Conservation (phyloP, 2,329 filamentous ascomycete genomes). For the Colletotrichum plurivorum region DNA sequence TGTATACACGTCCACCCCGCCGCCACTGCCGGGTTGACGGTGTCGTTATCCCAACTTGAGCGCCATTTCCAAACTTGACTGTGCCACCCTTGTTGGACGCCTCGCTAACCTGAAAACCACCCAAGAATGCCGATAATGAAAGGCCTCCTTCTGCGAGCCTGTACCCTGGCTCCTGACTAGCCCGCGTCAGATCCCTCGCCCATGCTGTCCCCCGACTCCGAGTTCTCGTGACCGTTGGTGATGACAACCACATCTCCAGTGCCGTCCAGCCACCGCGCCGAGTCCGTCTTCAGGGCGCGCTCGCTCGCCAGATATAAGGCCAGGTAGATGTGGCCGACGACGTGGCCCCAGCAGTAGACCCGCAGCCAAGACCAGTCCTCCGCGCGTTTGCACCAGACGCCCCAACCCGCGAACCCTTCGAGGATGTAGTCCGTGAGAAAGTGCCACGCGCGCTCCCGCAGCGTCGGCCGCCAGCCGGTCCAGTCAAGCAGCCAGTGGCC, state of each 20-base stretch:
- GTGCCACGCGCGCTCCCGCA: slow-evolving; percentile 71
- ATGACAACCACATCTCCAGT: slow-evolving; percentile 67
- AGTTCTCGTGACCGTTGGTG: slow-evolving; percentile 37
- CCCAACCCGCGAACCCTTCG: slow-evolving; percentile 75
- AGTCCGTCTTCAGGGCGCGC: slow-evolving; percentile 70
- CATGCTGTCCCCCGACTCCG: slow-evolving; percentile 36
- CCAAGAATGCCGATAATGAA: not conserved
- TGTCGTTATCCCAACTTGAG: not conserved
- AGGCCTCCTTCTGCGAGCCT: too few relatives aligned
- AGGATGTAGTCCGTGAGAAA: slow-evolving; percentile 73
- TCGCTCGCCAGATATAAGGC: slow-evolving; percentile 81
- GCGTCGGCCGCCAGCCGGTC: slow-evolving; percentile 62
- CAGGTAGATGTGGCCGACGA: slow-evolving; percentile 81
- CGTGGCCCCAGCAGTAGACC: slow-evolving; percentile 84
- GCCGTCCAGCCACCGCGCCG: slow-evolving; percentile 77
- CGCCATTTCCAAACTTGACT: slow-evolving; percentile 13
- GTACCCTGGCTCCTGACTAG: not conserved
- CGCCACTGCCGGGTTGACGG: not conserved
- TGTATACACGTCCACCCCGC: not conserved
- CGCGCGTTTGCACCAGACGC: slow-evolving; percentile 70
- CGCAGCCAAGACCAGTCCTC: slow-evolving; percentile 64
- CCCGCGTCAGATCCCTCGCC: slow-evolving; percentile 11
- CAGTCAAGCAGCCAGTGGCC: slow-evolving; percentile 83
- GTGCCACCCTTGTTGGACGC: slow-evolving; percentile 2
- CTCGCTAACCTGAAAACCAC: slow-evolving; percentile 9